These are phyloP conservation scores for Evansstolkia leycettana DNA, from an alignment of 495 filamentous ascomycete species.

Conservation along the genomic window DNA sequence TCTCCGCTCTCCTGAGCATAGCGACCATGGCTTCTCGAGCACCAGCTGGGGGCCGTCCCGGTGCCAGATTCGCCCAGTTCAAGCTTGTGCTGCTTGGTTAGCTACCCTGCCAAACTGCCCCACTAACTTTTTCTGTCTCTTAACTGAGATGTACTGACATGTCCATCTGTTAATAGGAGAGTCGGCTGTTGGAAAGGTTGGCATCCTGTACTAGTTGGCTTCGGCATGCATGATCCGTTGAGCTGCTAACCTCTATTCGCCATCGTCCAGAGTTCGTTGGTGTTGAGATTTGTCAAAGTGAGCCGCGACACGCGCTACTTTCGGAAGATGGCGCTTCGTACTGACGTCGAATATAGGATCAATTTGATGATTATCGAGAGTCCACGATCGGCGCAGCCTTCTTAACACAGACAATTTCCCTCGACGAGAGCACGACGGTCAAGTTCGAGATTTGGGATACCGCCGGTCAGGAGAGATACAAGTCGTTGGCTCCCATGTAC, in stretches of 20 bases:
- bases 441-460: constrained; percentile 99
- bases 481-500: constrained; percentile 98
- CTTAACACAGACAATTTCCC: constrained; percentile 94
- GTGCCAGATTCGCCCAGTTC: constrained; percentile 92
- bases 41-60: constrained; percentile 62
- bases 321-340: not conserved
- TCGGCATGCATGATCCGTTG: not conserved
- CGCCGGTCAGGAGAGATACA: constrained; percentile 95
- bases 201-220: constrained; percentile 14
- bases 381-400: constrained; percentile 98
- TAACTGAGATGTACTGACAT: constrained; percentile 15
- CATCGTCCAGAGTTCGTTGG: constrained; percentile 72
- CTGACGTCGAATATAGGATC: constrained; percentile 53
- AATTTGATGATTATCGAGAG: constrained; percentile 99
- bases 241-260: constrained; percentile 18
- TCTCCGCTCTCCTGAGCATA: constrained; percentile 9
- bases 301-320: constrained; percentile 6
- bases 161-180: constrained; percentile 50
- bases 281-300: constrained; percentile 96
- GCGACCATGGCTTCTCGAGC: constrained; percentile 65
- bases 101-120: constrained; percentile 9
- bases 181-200: constrained; percentile 95
- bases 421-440: constrained; percentile 94
- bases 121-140: constrained; percentile 1
- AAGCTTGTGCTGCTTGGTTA: constrained; percentile 93